Base-by-base conservation (phyloP, 2,329 filamentous ascomycete species). In the Scytalidium sp. region DNA sequence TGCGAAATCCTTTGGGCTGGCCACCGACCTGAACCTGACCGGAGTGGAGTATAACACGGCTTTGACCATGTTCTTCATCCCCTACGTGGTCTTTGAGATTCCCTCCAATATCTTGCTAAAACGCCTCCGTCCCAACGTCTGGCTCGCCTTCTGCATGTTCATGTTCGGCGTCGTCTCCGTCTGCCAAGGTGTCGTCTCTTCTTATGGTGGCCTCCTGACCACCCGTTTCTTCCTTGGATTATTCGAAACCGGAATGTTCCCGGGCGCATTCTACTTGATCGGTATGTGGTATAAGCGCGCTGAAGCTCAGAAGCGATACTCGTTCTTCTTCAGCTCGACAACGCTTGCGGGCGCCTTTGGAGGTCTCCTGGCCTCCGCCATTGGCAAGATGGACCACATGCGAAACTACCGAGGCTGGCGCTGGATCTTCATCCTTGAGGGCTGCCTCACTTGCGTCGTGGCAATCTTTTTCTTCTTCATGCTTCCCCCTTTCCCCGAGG, bases 291-390 rank as follows among this genome's bases (percentile, higher is more conserved):
- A 97, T 61, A 84, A 85, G 52, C 83, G 93, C 52, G 76, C 76
- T 41, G 94, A 97, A 70, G 90, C 92, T 2, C 93, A 97, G 70
- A 90, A 90, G 62, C 84, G 94, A 23, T 97, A 92, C 71, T 88
- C 85, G 15, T 92, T 97, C 75, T 97, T 97, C 76, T 97, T 97
- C 75, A 85, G 81, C 62, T 89, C 80, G 22, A 92, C 88, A 1
- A 88, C 85, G 0, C 73, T 93, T 3, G 88, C 88, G 1, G 88
- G 88, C 25, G 88, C 90, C 0, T 97, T 96, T 60, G 91, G 90
- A 41, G 91, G 91, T 2, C 78, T 97, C 1, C 76, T 97, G 3
- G 92, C 92, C 1, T 86, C 84, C 1, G 92, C 86, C 0, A 95
- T 97, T 55, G 89, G 89, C n/a, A 89, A 94, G 62, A 92, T 96